Evolutionary conservation across 2,329 filamentous ascomycete genomes (phyloP).

Genomic region (Trichoderma semiorbis): DNA sequence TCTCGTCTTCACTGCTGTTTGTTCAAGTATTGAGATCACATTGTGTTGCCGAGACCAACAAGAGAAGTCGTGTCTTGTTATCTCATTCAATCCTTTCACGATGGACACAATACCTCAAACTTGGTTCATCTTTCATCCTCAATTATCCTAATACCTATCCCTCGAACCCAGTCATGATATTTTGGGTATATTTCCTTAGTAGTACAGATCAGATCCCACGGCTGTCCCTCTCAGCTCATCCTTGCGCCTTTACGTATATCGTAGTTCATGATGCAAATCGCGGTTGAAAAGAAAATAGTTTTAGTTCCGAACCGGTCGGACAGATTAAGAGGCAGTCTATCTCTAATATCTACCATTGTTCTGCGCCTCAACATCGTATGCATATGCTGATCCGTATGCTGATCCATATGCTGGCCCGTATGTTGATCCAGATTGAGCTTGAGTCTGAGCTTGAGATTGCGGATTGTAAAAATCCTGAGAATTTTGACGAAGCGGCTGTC

Average conservation of each 20-base stretch:
- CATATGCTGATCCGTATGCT: constrained; percentile 27
- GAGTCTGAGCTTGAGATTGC: not conserved
- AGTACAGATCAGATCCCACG: not conserved
- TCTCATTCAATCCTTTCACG: not conserved
- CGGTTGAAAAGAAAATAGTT: constrained; percentile 1
- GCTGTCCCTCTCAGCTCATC: not conserved
- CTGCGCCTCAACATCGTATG: constrained; percentile 38
- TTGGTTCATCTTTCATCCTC: not conserved
- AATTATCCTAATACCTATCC: not conserved
- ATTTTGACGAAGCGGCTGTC: constrained; percentile 2
- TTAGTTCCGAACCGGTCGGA: constrained; percentile 14
- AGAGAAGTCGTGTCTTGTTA: not conserved
- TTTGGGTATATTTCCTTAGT: constrained; percentile 9
- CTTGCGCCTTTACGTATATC: constrained; percentile 12
- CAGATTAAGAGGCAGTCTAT: constrained; percentile 5
- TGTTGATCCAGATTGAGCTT: constrained; percentile 10
- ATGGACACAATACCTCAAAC: not conserved
- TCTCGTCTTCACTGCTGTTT: not conserved
- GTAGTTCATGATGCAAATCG: constrained; percentile 11
- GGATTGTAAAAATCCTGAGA: not conserved
- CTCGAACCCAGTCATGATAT: not conserved
- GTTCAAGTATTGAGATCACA: not conserved
- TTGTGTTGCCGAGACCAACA: not conserved
- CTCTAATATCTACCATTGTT: constrained; percentile 29
- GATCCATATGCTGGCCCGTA: constrained; percentile 8